A percentile compares a stretch with the other conserved stretches of the same genome.
Conservation (phyloP, 345 rosid genomes). For the Eucalyptus sp. region DNA sequence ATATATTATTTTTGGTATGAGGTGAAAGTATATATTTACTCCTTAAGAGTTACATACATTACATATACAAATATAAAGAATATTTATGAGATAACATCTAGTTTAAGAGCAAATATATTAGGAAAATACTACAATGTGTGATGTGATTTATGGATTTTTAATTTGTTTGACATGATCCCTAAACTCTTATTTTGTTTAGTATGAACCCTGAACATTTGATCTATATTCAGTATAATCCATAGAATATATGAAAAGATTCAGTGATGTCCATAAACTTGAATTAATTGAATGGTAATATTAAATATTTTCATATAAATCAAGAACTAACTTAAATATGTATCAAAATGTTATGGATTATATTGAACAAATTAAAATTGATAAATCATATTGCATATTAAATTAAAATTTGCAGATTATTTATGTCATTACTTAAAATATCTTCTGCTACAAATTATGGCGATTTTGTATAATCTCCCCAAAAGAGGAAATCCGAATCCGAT, state of each 20-base stretch:
- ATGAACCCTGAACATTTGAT: rapidly evolving
- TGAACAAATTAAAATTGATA: too few relatives aligned
- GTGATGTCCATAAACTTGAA: too few relatives aligned
- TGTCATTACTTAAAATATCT: too few relatives aligned
- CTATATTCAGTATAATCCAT: too few relatives aligned
- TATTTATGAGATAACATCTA: too few relatives aligned
- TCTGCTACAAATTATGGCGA: background rate
- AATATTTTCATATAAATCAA: too few relatives aligned
- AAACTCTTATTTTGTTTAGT: too few relatives aligned
- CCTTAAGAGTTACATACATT: background rate
- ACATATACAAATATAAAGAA: background rate
- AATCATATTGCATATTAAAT: too few relatives aligned
- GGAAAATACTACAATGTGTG: background rate
- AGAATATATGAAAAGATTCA: rapidly evolving
- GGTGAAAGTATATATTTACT: too few relatives aligned
- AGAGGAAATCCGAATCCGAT: too few relatives aligned
- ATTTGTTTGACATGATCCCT: rapidly evolving
- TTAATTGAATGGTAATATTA: rapidly evolving
- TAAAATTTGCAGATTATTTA: rapidly evolving
- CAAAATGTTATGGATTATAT: rapidly evolving
- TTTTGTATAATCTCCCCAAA: background rate
- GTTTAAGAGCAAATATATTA: background rate
- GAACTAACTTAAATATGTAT: too few relatives aligned
- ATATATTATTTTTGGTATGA: too few relatives aligned
- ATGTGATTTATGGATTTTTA: rapidly evolving